Conservation (phyloP, 1,284 basidiomycete species). For the Apiotrichum domesticum region DNA sequence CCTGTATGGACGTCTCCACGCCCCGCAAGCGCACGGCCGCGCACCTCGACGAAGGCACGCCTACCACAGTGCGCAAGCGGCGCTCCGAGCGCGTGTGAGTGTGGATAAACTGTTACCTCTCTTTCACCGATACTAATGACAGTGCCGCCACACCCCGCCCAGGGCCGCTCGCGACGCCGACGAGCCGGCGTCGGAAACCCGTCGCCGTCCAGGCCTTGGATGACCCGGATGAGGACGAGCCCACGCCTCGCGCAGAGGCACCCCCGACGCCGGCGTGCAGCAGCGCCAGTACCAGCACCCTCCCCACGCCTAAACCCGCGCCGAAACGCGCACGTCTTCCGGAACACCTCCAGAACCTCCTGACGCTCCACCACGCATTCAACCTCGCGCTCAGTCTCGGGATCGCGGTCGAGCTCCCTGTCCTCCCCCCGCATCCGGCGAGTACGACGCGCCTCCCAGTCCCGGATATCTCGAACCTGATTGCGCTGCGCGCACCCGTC, state of each 20-base stretch:
- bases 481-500: constrained; percentile 39
- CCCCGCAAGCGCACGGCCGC: constrained; percentile 4
- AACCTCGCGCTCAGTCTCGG: constrained; percentile 44
- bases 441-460: constrained; percentile 29
- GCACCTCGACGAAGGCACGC: neutral
- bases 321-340: constrained; percentile 24
- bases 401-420: constrained; percentile 45
- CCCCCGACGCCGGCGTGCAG: too few species aligned
- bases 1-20: neutral
- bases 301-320: neutral
- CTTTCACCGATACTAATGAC: neutral
- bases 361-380: constrained; percentile 42
- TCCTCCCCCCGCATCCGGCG: constrained; percentile 41
- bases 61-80: neutral
- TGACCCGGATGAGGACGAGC: too few species aligned
- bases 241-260: too few species aligned
- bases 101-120: neutral
- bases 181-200: too few species aligned
- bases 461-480: constrained; percentile 41
- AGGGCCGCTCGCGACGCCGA: neutral
- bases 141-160: neutral
- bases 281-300: neutral
- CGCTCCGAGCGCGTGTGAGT: neutral
- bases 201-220: too few species aligned
- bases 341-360: constrained; percentile 38